These are phyloP conservation scores for Micromonas pusilla DNA, from an alignment of 139 green algal species.

Conservation along the genomic window DNA sequence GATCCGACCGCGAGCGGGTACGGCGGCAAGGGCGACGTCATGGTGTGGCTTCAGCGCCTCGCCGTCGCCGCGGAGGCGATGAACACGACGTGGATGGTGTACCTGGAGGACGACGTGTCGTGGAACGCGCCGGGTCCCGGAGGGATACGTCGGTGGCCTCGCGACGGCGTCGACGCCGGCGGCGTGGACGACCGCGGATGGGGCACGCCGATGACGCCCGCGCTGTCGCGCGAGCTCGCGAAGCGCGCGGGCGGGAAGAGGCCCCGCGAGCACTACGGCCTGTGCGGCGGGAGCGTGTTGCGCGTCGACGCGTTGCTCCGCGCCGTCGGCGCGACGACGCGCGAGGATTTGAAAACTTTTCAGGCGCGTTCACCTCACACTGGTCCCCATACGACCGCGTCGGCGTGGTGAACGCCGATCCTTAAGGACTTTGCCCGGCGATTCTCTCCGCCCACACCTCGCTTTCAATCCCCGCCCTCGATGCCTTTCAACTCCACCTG, in stretches of 20 bases:
- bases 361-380: too few species aligned
- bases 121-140: too few species aligned
- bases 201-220: not conserved
- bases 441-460: too few species aligned
- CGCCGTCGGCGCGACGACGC: not conserved
- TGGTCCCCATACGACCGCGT: too few species aligned
- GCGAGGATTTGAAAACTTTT: not conserved
- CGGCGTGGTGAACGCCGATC: too few species aligned
- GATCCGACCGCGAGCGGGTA: not conserved
- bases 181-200: not conserved
- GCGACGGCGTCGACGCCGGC: not conserved
- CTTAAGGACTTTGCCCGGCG: too few species aligned
- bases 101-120: not conserved
- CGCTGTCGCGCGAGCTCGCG: not conserved
- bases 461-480: too few species aligned
- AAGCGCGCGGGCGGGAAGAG: not conserved
- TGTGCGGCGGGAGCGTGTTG: not conserved
- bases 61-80: not conserved
- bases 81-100: not conserved
- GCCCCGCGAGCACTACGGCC: not conserved
- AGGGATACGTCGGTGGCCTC: not conserved
- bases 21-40: not conserved
- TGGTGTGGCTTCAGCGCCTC: not conserved
- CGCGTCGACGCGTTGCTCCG: not conserved
- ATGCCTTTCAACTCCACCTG: too few species aligned